These are phyloP conservation scores for Lepidium didymum DNA, from an alignment of 345 rosid species.

Conservation along the genomic window DNA sequence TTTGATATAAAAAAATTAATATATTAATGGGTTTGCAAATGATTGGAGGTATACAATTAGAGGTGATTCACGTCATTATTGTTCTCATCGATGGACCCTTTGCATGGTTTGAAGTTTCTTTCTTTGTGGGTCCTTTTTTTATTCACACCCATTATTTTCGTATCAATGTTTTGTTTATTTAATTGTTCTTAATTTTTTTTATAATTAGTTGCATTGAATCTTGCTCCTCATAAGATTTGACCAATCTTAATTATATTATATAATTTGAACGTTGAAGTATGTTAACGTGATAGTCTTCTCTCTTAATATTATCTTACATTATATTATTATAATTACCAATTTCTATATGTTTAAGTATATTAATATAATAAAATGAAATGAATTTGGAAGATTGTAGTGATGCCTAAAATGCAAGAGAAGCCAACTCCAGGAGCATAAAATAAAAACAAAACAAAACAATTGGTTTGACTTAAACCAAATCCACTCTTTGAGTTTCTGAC, in stretches of 20 bases:
- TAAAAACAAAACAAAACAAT: background rate
- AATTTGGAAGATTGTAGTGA: too few species aligned
- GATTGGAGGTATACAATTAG: conserved; percentile 26
- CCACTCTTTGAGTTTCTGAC: conserved; percentile 25
- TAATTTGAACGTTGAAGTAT: conserved; percentile 12
- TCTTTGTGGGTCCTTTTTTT: background rate
- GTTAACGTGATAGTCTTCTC: conserved; percentile 16
- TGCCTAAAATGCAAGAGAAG: too few species aligned
- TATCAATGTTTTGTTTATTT: background rate
- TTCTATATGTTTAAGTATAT: too few species aligned
- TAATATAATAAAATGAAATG: too few species aligned
- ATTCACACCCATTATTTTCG: background rate
- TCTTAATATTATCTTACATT: background rate
- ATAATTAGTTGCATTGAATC: conserved; percentile 25
- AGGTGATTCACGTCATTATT: conserved; percentile 29
- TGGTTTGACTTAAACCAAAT: conserved; percentile 25
- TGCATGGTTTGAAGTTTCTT: conserved; percentile 19
- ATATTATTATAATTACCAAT: too few species aligned
- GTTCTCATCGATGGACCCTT: too few species aligned
- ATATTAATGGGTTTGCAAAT: conserved; percentile 28
- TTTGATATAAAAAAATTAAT: too few species aligned
- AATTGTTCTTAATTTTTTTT: background rate
- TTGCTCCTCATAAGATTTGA: conserved; percentile 23
- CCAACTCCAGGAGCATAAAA: too few species aligned
- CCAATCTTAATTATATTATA: background rate